phyloP scores from a whole-genome alignment of 768 basidiomycete genomes.

The Kwoniella mangroviensis region DNA sequence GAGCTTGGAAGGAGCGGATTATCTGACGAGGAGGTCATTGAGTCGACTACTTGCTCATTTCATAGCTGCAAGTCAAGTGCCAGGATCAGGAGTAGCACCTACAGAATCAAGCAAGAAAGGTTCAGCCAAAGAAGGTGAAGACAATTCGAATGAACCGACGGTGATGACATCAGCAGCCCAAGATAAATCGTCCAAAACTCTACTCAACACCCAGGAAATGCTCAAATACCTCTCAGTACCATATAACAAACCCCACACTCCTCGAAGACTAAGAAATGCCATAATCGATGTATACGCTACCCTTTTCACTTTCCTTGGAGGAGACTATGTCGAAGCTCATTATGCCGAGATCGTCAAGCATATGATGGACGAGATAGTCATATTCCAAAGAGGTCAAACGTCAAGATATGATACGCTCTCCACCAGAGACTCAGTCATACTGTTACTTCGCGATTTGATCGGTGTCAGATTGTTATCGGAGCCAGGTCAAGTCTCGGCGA shows the following conservation, averaged over 20 bases:
- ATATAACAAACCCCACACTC: conserved; percentile 74
- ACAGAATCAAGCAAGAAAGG: conserved; percentile 62
- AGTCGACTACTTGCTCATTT: conserved; percentile 81
- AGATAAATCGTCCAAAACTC: conserved; percentile 68
- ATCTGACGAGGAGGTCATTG: conserved; percentile 77
- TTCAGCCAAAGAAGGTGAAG: conserved; percentile 62
- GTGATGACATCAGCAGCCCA: conserved; percentile 60
- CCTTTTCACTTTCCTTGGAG: conserved; percentile 74
- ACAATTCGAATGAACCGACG: conserved; percentile 66
- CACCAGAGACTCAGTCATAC: conserved; percentile 72
- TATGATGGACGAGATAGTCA: conserved; percentile 76
- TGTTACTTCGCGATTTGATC: conserved; percentile 81
- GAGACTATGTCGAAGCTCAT: conserved; percentile 77
- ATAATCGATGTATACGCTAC: conserved; percentile 87
- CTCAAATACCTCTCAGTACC: conserved; percentile 74
- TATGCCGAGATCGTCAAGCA: conserved; percentile 79
- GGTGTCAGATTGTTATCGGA: conserved; percentile 88
- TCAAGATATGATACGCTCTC: conserved; percentile 76
- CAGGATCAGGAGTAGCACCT: conserved; percentile 61
- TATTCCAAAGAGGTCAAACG: conserved; percentile 61
- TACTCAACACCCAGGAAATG: conserved; percentile 79
- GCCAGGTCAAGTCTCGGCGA: conserved; percentile 88
- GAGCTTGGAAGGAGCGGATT: conserved; percentile 79
- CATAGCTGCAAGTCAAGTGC: conserved; percentile 79
- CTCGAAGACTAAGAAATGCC: conserved; percentile 77